phyloP scores from a whole-genome alignment of 495 filamentous ascomycete genomes.

The Cercophora scortea region DNA sequence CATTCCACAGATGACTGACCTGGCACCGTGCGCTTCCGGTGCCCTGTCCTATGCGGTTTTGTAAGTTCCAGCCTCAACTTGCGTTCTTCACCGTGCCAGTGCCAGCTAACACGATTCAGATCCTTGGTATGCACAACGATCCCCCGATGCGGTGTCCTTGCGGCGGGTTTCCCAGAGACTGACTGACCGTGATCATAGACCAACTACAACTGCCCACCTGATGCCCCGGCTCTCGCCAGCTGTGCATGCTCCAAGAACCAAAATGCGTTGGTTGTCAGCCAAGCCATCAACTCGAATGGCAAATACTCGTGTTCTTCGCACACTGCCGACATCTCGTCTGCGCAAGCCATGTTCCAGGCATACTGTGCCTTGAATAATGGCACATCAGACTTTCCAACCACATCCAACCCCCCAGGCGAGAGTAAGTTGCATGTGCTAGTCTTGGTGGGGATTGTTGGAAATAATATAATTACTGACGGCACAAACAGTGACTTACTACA shows the following conservation, averaged over 20 bases:
- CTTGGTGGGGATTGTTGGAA: no score
- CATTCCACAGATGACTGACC: constrained; percentile 27
- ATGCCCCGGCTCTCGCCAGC: constrained; percentile 31
- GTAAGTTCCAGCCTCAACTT: constrained; percentile 17
- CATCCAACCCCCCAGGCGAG: constrained; percentile 36
- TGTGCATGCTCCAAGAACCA: constrained; percentile 43
- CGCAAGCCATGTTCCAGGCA: constrained; percentile 38
- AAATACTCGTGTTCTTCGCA: constrained; percentile 31
- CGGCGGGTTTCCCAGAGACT: not conserved
- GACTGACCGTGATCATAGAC: constrained; percentile 12
- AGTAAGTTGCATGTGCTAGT: constrained; percentile 19
- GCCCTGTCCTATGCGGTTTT: constrained; percentile 32
- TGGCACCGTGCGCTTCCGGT: constrained; percentile 36
- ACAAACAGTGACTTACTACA: constrained; percentile 38
- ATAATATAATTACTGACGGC: constrained; percentile 3
- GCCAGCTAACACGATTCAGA: constrained; percentile 16
- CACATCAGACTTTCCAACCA: constrained; percentile 34
- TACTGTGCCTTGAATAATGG: constrained; percentile 41
- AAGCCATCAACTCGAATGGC: constrained; percentile 31
- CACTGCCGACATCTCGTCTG: constrained; percentile 35
- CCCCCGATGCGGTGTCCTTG: not conserved
- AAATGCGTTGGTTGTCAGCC: constrained; percentile 30
- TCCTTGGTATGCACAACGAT: constrained; percentile 20
- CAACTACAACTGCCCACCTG: constrained; percentile 26
- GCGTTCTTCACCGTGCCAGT: not conserved